Evolutionary conservation across 2,329 filamentous ascomycete genomes (phyloP).

Genomic region (Sporothrix variecibatus): DNA sequence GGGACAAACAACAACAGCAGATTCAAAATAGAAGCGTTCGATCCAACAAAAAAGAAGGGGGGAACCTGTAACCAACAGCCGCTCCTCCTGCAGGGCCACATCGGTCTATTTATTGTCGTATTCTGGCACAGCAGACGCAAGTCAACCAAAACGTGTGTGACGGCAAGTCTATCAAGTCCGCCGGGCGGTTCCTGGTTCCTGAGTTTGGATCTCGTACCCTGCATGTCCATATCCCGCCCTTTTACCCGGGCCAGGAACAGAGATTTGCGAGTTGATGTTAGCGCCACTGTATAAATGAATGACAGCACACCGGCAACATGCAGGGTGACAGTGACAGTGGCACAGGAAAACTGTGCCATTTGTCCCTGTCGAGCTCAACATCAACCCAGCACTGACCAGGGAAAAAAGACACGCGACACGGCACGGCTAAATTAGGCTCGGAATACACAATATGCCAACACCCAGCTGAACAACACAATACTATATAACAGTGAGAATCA

Average conservation of each 20-base stretch:
- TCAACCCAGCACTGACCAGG: not conserved
- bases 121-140: not conserved
- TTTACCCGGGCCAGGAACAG: constrained; percentile 4
- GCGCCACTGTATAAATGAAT: not conserved
- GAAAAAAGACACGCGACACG: constrained; percentile 16
- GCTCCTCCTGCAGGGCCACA: not conserved
- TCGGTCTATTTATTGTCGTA: not conserved
- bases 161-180: not conserved
- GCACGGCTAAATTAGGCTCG: constrained; percentile 11
- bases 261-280: not conserved
- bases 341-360: not conserved
- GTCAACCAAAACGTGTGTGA: not conserved
- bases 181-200: constrained; percentile 2
- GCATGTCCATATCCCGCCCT: not conserved
- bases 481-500: not conserved
- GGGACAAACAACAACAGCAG: not conserved
- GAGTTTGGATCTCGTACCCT: not conserved
- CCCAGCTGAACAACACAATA: not conserved
- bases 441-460: not conserved
- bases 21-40: not conserved
- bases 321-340: not conserved
- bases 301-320: not conserved
- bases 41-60: not conserved
- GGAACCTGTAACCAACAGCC: not conserved
- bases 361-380: not conserved